Evolutionary conservation across 164 flowering plant species (phyloP).

Genomic region (Cinnamomum micranthum): DNA sequence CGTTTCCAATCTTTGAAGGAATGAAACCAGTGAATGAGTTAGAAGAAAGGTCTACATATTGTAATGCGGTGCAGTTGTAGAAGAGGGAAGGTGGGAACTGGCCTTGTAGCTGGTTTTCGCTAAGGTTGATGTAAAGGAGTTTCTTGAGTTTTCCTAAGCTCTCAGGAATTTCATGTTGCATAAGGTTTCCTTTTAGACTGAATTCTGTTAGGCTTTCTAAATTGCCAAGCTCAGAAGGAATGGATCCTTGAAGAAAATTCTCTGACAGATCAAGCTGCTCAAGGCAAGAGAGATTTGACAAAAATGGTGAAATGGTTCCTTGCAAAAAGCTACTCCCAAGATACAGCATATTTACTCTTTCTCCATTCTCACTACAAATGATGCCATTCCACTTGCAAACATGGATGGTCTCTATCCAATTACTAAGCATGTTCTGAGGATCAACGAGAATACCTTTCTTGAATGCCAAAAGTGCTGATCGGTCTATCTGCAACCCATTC

Average conservation of each 20-base stretch:
- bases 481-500: slow-evolving; percentile 7
- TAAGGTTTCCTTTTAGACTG: slow-evolving; percentile 18
- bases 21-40: slow-evolving; percentile 38
- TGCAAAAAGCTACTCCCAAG: slow-evolving; percentile 17
- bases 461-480: slow-evolving; percentile 20
- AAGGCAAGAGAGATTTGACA: slow-evolving; percentile 29
- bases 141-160: slow-evolving; percentile 19
- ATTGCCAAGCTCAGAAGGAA: slow-evolving; percentile 21
- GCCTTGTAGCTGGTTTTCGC: slow-evolving; percentile 24
- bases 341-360: slow-evolving; percentile 18
- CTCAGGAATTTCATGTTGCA: slow-evolving; percentile 23
- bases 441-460: slow-evolving; percentile 20
- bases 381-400: slow-evolving; percentile 29
- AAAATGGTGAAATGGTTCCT: slow-evolving; percentile 27
- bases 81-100: slow-evolving; percentile 22
- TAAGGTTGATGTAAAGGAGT: slow-evolving; percentile 21
- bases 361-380: slow-evolving; percentile 10
- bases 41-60: slow-evolving; percentile 39
- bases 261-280: slow-evolving; percentile 24
- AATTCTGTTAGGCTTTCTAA: slow-evolving; percentile 19
- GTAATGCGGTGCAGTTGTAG: slow-evolving; percentile 37
- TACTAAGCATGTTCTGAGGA: slow-evolving; percentile 17
- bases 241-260: slow-evolving; percentile 23
- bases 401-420: slow-evolving; percentile 22
- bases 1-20: slow-evolving; percentile 42